Conservation (phyloP, 2,329 filamentous ascomycete species). For the Pestalotiopsis sp. region DNA sequence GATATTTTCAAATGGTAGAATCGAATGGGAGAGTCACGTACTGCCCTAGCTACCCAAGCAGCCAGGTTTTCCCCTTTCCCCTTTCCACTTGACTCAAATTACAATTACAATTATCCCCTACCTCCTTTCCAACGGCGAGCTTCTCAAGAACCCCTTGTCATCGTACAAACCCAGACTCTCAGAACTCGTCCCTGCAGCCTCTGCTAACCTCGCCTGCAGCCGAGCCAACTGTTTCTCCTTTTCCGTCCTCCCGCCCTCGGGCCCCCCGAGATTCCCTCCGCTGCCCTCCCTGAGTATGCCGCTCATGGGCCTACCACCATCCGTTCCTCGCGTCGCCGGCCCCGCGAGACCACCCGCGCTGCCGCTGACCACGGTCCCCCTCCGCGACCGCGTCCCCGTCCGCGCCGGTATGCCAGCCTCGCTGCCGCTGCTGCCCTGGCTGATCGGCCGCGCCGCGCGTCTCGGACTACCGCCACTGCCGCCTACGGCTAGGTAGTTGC, state of each 20-base stretch:
- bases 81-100: neutral
- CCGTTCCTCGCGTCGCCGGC: neutral
- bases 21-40: no score
- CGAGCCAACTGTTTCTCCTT: constrained; percentile 19
- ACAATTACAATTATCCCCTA: constrained; percentile 1
- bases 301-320: neutral
- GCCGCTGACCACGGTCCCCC: neutral
- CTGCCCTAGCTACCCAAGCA: no score
- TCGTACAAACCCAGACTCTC: constrained; percentile 25
- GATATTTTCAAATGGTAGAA: no score
- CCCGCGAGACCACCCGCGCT: neutral
- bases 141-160: constrained; percentile 27
- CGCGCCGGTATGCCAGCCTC: neutral
- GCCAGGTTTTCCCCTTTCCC: no score
- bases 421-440: neutral
- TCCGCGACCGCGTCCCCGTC: constrained; percentile 7
- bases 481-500: constrained; percentile 50
- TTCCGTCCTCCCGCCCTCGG: constrained; percentile 15
- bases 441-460: neutral
- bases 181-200: neutral
- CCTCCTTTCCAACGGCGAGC: constrained; percentile 11
- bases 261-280: neutral
- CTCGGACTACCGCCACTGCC: constrained; percentile 22
- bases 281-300: neutral
- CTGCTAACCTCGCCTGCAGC: neutral